Conservation (phyloP, 768 basidiomycete genomes). For the Mycena leptocephala region DNA sequence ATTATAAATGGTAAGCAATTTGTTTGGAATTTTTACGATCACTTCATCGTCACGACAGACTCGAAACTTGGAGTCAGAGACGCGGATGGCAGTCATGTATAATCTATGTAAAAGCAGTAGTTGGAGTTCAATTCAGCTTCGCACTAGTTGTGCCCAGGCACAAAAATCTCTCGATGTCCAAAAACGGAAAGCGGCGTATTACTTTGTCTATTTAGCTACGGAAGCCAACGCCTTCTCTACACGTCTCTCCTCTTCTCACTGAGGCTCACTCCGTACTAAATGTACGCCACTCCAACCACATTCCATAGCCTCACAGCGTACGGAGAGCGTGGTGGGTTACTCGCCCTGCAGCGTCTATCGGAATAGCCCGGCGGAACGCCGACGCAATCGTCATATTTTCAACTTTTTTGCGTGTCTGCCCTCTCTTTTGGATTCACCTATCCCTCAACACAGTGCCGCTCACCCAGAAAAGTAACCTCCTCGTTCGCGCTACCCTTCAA, state of each 20-base stretch:
- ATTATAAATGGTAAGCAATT: not conserved
- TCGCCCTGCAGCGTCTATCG: conserved; percentile 38
- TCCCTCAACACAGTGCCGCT: conserved; percentile 33
- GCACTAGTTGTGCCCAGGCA: too few relatives aligned
- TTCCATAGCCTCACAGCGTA: conserved; percentile 77
- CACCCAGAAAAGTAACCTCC: conserved; percentile 79
- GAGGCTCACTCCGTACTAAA: conserved; percentile 40
- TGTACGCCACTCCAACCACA: conserved; percentile 68
- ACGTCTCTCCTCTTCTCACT: not conserved
- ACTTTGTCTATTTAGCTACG: conserved; percentile 5
- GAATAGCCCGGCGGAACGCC: conserved; percentile 45
- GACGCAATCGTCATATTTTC: conserved; percentile 60
- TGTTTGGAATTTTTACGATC: not conserved
- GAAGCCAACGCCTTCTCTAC: not conserved
- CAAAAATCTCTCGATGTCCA: too few relatives aligned
- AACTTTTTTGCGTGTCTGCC: conserved; percentile 65
- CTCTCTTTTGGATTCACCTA: conserved; percentile 1
- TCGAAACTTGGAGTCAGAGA: not conserved
- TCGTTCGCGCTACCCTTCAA: conserved; percentile 56
- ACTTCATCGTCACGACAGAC: too few relatives aligned
- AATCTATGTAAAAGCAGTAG: too few relatives aligned
- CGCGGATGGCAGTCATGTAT: too few relatives aligned
- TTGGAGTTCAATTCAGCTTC: too few relatives aligned
- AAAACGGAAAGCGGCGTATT: not conserved
- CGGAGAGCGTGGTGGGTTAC: conserved; percentile 63